Percentiles rank a stretch among this genome's conserved stretches.
phyloP scores from a whole-genome alignment of 1,284 basidiomycete species.

The Malassezia slooffiae region DNA sequence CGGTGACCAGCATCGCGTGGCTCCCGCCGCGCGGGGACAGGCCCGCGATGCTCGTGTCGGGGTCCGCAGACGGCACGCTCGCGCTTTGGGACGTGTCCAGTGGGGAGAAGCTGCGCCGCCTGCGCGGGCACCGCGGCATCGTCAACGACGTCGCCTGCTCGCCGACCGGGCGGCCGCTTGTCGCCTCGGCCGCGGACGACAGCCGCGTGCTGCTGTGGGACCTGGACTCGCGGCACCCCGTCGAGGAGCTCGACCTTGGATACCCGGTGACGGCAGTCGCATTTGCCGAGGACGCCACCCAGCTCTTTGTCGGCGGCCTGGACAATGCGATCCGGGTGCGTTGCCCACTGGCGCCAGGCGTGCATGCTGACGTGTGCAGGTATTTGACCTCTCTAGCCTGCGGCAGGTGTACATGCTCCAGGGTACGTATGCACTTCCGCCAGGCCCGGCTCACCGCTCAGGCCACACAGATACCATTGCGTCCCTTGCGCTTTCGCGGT shows the following conservation, averaged over 20 bases:
- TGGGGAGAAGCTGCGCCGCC: constrained; percentile 33
- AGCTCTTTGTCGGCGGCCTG: constrained; percentile 42
- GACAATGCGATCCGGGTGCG: constrained; percentile 44
- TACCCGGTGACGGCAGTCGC: constrained; percentile 45
- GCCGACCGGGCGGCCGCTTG: constrained; percentile 25
- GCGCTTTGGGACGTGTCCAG: constrained; percentile 33
- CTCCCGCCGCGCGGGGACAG: constrained; percentile 17
- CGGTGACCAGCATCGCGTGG: constrained; percentile 38
- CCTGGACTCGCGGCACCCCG: constrained; percentile 23
- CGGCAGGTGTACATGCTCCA: constrained; percentile 26
- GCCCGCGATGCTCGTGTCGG: constrained; percentile 27
- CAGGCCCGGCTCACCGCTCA: neutral
- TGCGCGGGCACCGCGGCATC: constrained; percentile 38
- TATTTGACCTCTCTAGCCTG: constrained; percentile 29
- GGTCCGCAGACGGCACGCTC: constrained; percentile 43
- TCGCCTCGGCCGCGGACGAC: constrained; percentile 38
- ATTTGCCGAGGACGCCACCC: constrained; percentile 39
- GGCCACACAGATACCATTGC: constrained; percentile 38
- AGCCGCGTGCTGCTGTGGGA: constrained; percentile 43
- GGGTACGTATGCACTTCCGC: no score
- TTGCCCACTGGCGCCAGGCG: neutral
- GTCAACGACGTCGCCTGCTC: constrained; percentile 40
- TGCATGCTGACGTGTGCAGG: no score
- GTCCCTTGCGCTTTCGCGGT: constrained; percentile 30
- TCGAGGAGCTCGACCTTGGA: constrained; percentile 35